Percentiles rank a stretch among this genome's conserved stretches.
Conservation (phyloP, 208 protist species). For the Crithidia acanthocephali region DNA sequence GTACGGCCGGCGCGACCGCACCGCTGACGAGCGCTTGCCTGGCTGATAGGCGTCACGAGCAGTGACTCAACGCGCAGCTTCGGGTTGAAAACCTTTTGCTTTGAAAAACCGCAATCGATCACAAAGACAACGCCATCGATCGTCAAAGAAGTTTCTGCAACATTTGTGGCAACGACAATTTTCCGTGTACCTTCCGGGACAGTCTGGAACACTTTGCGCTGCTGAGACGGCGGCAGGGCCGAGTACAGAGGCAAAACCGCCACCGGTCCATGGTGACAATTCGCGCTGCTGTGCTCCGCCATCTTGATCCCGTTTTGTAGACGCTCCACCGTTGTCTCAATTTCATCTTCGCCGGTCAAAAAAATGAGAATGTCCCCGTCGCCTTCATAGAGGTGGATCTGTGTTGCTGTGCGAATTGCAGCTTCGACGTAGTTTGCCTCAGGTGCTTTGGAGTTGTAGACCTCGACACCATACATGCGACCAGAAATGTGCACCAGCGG, state of each 20-base stretch:
- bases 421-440: constrained; percentile 98
- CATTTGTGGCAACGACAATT: constrained; percentile 99
- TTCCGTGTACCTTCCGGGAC: constrained; percentile 91
- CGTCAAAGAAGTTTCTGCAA: constrained; percentile 99
- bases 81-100: constrained; percentile 98
- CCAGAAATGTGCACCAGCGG: constrained; percentile 98
- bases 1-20: constrained; percentile 95
- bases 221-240: constrained; percentile 96
- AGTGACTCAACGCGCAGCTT: constrained; percentile 98
- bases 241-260: constrained; percentile 98
- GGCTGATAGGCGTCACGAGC: constrained; percentile 97
- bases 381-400: constrained; percentile 97
- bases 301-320: constrained; percentile 87
- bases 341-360: constrained; percentile 99
- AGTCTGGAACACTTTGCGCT: constrained; percentile 97
- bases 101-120: constrained; percentile 97
- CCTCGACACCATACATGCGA: constrained; percentile 94
- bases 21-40: constrained; percentile 96
- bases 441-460: constrained; percentile 85
- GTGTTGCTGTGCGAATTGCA: constrained; percentile 97
- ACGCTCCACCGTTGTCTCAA: constrained; percentile 98
- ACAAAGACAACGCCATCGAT: constrained; percentile 99
- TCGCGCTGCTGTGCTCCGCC: constrained; percentile 76
- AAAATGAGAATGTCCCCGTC: constrained; percentile 99
- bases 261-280: constrained; percentile 84